Percentiles rank a stretch among this genome's conserved stretches.
phyloP scores from a whole-genome alignment of 192 early-diverging fungal species.

The Linnemannia elongata region DNA sequence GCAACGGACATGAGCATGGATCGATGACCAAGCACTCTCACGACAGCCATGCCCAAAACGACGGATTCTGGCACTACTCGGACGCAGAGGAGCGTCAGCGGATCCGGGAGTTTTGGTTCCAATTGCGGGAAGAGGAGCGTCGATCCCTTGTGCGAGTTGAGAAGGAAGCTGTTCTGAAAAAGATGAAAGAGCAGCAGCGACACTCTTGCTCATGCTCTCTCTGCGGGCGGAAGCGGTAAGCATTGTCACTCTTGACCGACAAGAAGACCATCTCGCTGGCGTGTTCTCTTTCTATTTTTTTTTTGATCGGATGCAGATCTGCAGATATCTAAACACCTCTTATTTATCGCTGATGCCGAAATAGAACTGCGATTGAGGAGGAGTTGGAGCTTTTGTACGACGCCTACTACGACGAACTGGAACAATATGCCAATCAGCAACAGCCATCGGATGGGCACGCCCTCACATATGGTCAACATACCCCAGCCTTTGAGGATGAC shows the following conservation, averaged over 20 bases:
- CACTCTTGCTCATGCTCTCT: constrained; percentile 88
- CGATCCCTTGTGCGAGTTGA: constrained; percentile 85
- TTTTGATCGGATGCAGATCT: background rate
- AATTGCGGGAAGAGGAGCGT: constrained; percentile 84
- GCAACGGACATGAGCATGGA: constrained; percentile 42
- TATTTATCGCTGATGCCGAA: background rate
- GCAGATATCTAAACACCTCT: background rate
- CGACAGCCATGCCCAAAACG: constrained; percentile 59
- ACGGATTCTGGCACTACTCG: constrained; percentile 77
- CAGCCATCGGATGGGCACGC: constrained; percentile 56
- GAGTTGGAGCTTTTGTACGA: constrained; percentile 90
- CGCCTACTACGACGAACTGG: constrained; percentile 90
- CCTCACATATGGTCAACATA: constrained; percentile 60
- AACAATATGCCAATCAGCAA: constrained; percentile 87
- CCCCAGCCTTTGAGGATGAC: constrained; percentile 45
- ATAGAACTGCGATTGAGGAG: constrained; percentile 85
- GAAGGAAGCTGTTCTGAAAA: constrained; percentile 87
- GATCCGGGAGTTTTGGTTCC: constrained; percentile 89
- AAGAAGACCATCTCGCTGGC: background rate
- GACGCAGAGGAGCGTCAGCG: constrained; percentile 82
- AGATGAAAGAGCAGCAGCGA: constrained; percentile 92
- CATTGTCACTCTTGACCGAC: background rate
- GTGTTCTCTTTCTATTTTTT: background rate
- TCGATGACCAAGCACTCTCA: constrained; percentile 43
- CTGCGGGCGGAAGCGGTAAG: constrained; percentile 85